Evolutionary conservation across 441 rosid species (phyloP), one percentile per base, ranked within the genome.

Genomic region (Erodium trifolium): DNA sequence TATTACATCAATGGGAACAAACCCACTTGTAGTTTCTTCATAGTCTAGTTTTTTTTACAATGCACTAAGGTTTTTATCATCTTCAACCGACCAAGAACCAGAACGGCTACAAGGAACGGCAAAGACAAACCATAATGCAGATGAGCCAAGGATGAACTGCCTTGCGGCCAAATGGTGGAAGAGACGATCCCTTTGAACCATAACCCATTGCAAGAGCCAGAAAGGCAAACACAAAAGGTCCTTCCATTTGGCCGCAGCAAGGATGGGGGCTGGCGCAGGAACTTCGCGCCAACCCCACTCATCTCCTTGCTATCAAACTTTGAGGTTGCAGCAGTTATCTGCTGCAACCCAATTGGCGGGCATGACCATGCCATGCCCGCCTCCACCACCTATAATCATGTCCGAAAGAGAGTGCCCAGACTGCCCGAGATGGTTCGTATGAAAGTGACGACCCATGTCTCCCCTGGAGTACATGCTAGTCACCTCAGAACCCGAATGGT

Each of bases 131-230:
- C 84, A 76, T 63, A 64, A 71, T 23, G 71, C 67, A 34, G 27
- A 19, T 77, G 86, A 90, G 98, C 97, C 98, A 93, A 93, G 93
- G 87, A 90, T 89, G 98, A 88, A 62, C 90, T 90, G 98, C 98
- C 98, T 82, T 65, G 67, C 88, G 84, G 83, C 85, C 91, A 75
- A 81, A 74, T 67, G 71, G 77, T 17, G 35, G 67, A 23, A 66
- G 66, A 74, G 76, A 69, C 68, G 11, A 75, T 60, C 79, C 82
- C 66, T 53, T 73, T 51, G 27, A 65, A 78, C 75, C 51, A 79
- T 76, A 71, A 60, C 70, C 5, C 5, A 53, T 16, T 35, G 35
- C 69, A 65, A 49, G 34, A 65, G 39, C 67, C 16, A 45, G 9
- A 13, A 66, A 27, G 45, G 70, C 23, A 53, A 66, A 71, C 41